Percentiles rank a stretch among this genome's conserved stretches.
phyloP scores from a whole-genome alignment of 1,284 basidiomycete species.

The Agroathelia rolfsii region DNA sequence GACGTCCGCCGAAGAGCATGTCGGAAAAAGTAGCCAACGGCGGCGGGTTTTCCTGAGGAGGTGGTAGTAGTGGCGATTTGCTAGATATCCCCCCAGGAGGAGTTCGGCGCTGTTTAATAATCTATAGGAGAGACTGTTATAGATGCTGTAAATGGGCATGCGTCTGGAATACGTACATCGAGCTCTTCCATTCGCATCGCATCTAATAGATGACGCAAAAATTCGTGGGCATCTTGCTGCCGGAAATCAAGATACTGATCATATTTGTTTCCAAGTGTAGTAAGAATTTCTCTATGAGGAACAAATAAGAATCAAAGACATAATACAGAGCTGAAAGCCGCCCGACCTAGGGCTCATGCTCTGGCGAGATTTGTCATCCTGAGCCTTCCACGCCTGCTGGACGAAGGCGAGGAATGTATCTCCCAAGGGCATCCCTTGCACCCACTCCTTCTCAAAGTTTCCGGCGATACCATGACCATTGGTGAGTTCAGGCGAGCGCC shows the following conservation, averaged over 20 bases:
- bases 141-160: constrained; percentile 9
- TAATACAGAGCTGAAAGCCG: neutral
- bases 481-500: constrained; percentile 54
- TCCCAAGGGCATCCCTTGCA: constrained; percentile 52
- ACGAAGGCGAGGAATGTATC: constrained; percentile 51
- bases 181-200: constrained; percentile 93
- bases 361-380: constrained; percentile 37
- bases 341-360: constrained; percentile 57
- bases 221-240: constrained; percentile 94
- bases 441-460: constrained; percentile 38
- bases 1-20: constrained; percentile 80
- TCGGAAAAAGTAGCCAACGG: constrained; percentile 86
- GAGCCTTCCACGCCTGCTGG: constrained; percentile 50
- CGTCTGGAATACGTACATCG: constrained; percentile 50
- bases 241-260: constrained; percentile 88
- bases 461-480: constrained; percentile 50
- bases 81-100: constrained; percentile 3
- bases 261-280: constrained; percentile 73
- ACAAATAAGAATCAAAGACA: constrained; percentile 7
- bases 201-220: constrained; percentile 81
- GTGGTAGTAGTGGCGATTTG: constrained; percentile 7
- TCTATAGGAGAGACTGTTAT: constrained; percentile 26
- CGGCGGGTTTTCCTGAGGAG: constrained; percentile 38
- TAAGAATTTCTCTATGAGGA: constrained; percentile 45
- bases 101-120: constrained; percentile 70